Conservation (phyloP, 75 land plant species). For the Chamaecyparis obtusa region DNA sequence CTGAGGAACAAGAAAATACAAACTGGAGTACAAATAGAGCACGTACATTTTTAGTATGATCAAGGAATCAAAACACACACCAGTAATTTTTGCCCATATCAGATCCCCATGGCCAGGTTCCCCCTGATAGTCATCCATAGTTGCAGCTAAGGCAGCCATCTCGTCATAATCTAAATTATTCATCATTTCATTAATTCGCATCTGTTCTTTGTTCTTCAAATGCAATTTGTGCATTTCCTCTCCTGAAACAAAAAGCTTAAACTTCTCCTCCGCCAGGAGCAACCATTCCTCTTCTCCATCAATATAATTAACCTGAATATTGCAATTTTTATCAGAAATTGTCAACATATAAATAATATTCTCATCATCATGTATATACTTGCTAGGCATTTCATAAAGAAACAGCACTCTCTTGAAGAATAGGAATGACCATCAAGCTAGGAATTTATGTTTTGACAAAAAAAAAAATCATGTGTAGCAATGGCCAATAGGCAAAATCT, state of each 20-base stretch:
- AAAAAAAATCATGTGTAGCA: not conserved
- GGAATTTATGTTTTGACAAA: not conserved
- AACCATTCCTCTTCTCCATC: slow-evolving; percentile 32
- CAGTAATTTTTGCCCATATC: slow-evolving; percentile 47
- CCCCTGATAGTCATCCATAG: slow-evolving; percentile 25
- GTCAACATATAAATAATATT: not conserved
- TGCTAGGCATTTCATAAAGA: not conserved
- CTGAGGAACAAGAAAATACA: not conserved
- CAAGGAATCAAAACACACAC: slow-evolving; percentile 4
- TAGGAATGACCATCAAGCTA: not conserved
- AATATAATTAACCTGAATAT: slow-evolving; percentile 26
- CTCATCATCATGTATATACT: too few species aligned
- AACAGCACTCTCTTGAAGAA: not conserved
- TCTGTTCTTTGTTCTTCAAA: slow-evolving; percentile 12
- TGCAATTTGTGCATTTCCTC: slow-evolving; percentile 24
- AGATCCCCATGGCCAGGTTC: slow-evolving; percentile 38
- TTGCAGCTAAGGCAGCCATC: slow-evolving; percentile 23
- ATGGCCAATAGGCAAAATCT: not conserved
- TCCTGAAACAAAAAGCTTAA: slow-evolving; percentile 23
- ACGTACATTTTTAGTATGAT: not conserved
- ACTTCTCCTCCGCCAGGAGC: slow-evolving; percentile 22
- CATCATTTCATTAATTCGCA: slow-evolving; percentile 12
- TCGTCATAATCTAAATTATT: slow-evolving; percentile 26
- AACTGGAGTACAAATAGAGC: not conserved
- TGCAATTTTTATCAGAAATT: not conserved